Evolutionary conservation across 1,284 basidiomycete genomes (phyloP), one percentile per base, ranked within the genome.

Genomic region (Ustilago bromivora): DNA sequence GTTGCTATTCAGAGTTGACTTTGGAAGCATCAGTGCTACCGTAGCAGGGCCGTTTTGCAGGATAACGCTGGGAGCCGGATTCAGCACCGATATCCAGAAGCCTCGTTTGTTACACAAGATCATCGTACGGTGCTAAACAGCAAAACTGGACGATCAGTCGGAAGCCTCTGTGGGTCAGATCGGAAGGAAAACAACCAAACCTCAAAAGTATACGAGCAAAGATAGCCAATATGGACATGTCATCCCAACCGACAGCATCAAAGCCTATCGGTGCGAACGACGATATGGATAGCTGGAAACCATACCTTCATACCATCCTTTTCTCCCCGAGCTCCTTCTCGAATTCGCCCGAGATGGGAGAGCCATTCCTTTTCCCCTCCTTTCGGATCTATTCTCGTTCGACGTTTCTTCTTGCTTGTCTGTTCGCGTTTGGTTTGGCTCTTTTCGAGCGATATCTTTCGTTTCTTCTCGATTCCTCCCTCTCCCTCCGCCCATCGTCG

Each of bases 261-360:
- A 23, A 47, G 6, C 31, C 13, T 1, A 11, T 4, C 17, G 32
- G 12, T 7, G 11, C 12, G 8, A 23, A 17, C 13, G 23, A 40
- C 17, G 52, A 61, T 17, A 70, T 76, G 68, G 56, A 71, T 15
- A 36, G 34, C 9, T 71, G 73, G 68, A 71, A 76, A 43, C 73
- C 73, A 2, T 76, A 67, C 54, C 73, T 76, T 12, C 73, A 76
- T 59, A 76, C 73, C 2, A 67, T 65, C 9, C 61, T 76, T 17
- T 67, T 70, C 31, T 55, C 57, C 0, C 34, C 60, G 2, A 67
- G 63, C 28, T 10, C 47, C 41, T 51, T 51, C 31, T 46, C 52
- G 56, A 13, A 36, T 0, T 35, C 3, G 4, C 54, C 59, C 3
- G 52, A 31, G 0, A 41, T 35, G 0, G 72, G 67, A 0, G 73